Evolutionary conservation across 2,329 filamentous ascomycete genomes (phyloP).

Genomic region (Clonostachys sp.): DNA sequence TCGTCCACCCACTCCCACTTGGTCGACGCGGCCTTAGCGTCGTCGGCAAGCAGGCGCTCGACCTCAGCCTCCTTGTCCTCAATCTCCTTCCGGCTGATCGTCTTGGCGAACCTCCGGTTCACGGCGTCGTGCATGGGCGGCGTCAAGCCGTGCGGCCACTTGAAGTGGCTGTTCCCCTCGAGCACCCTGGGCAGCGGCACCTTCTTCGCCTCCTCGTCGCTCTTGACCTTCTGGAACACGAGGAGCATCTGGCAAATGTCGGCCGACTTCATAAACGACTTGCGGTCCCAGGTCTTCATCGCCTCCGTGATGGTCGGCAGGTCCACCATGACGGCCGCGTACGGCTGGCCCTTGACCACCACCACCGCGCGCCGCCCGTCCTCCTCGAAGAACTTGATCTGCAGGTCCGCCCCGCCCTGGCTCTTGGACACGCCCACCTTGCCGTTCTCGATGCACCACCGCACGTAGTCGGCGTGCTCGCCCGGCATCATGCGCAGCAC

Average conservation of each 20-base stretch:
- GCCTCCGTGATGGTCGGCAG: constrained; percentile 83
- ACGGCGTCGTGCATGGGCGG: constrained; percentile 84
- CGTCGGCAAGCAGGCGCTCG: constrained; percentile 66
- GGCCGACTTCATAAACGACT: constrained; percentile 81
- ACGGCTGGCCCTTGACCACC: constrained; percentile 63
- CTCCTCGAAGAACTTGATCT: constrained; percentile 72
- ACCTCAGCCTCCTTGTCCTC: constrained; percentile 81
- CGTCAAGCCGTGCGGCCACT: constrained; percentile 81
- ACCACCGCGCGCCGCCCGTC: constrained; percentile 72
- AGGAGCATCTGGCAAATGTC: constrained; percentile 89
- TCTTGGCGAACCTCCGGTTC: constrained; percentile 78
- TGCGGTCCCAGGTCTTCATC: constrained; percentile 92
- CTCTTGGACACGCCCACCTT: constrained; percentile 64
- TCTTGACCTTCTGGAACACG: constrained; percentile 64
- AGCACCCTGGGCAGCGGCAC: constrained; percentile 68
- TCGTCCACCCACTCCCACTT: constrained; percentile 63
- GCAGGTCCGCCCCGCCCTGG: constrained; percentile 71
- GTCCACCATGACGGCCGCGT: constrained; percentile 77
- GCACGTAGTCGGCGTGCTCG: constrained; percentile 79
- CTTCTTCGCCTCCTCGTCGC: constrained; percentile 61
- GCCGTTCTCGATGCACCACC: constrained; percentile 69
- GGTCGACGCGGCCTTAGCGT: constrained; percentile 56
- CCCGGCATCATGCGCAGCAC: constrained; percentile 85
- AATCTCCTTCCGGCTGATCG: constrained; percentile 77
- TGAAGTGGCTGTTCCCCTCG: constrained; percentile 50